Conservation (phyloP, 2,329 filamentous ascomycete genomes). For the Chaetoscypha palmicola region DNA sequence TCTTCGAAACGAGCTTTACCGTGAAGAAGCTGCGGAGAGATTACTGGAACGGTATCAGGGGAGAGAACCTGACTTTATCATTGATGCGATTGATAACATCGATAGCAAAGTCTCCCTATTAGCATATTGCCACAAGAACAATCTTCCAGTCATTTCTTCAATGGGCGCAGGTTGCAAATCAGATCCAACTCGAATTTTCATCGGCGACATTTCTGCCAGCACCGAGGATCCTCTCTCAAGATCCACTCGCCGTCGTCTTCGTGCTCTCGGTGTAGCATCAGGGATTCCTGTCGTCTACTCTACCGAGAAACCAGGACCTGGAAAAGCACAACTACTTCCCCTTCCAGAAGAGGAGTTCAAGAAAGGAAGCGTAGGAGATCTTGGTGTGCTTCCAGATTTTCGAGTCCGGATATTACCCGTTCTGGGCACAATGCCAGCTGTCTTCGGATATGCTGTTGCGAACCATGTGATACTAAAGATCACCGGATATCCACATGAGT, state of each 20-base stretch:
- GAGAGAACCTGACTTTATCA: slow-evolving; percentile 72
- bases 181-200: slow-evolving; percentile 71
- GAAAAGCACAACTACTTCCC: slow-evolving; percentile 84
- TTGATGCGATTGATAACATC: slow-evolving; percentile 98
- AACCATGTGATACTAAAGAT: slow-evolving; percentile 88
- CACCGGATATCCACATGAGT: slow-evolving; percentile 77
- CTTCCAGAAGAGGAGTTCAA: slow-evolving; percentile 80
- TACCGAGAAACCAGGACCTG: slow-evolving; percentile 80
- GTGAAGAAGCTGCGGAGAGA: slow-evolving; percentile 53
- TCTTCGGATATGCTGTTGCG: slow-evolving; percentile 86
- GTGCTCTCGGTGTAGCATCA: slow-evolving; percentile 63
- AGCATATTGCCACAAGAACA: slow-evolving; percentile 74
- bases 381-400: slow-evolving; percentile 87
- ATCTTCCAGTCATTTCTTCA: slow-evolving; percentile 77
- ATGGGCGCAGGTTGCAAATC: slow-evolving; percentile 98
- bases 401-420: slow-evolving; percentile 92
- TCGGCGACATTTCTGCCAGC: slow-evolving; percentile 84
- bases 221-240: slow-evolving; percentile 85
- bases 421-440: slow-evolving; percentile 91
- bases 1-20: slow-evolving; percentile 76
- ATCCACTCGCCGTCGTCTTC: slow-evolving; percentile 71
- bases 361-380: slow-evolving; percentile 78
- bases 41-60: slow-evolving; percentile 64
- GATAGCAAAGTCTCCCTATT: slow-evolving; percentile 90
- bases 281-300: slow-evolving; percentile 93